These are phyloP conservation scores for Cystobasidium slooffiae DNA, from an alignment of 1,284 basidiomycete genomes.

Conservation along the genomic window DNA sequence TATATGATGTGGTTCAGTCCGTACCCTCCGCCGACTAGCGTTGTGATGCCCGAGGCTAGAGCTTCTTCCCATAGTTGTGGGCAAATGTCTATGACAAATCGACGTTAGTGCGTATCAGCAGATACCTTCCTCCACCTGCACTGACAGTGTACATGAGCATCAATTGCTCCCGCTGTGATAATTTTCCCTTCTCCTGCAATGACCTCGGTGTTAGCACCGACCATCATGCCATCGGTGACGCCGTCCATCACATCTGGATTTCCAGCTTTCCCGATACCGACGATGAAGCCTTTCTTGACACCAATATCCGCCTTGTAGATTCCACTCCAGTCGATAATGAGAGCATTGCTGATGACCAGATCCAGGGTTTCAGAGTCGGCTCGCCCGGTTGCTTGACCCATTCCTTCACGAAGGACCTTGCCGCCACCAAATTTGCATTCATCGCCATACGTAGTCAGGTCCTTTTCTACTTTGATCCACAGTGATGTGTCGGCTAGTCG, in stretches of 20 bases:
- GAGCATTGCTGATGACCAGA: conserved; percentile 89
- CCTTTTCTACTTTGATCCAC: conserved; percentile 91
- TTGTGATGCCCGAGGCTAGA: conserved; percentile 70
- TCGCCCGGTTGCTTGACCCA: conserved; percentile 86
- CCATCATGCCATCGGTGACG: conserved; percentile 73
- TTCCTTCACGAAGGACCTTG: conserved; percentile 92
- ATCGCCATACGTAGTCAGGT: conserved; percentile 83
- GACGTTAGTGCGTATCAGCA: neutral
- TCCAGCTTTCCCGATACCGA: conserved; percentile 92
- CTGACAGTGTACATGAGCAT: conserved; percentile 76
- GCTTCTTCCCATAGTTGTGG: conserved; percentile 76
- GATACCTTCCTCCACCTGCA: neutral
- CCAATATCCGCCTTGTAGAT: conserved; percentile 99
- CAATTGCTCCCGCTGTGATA: conserved; percentile 89
- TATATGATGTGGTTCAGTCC: neutral
- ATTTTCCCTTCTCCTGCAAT: conserved; percentile 95
- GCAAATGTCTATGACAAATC: conserved; percentile 65
- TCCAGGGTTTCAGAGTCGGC: conserved; percentile 75
- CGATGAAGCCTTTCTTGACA: conserved; percentile 80
- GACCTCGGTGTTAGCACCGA: conserved; percentile 88
- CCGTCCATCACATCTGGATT: conserved; percentile 92
- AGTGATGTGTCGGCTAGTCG: conserved; percentile 85
- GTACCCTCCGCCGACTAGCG: conserved; percentile 81
- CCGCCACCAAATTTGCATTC: conserved; percentile 98
- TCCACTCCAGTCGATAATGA: conserved; percentile 92